A percentile compares a stretch with the other conserved stretches of the same genome.
Conservation (phyloP, 495 filamentous ascomycete species). For the Delitschia confertaspora region DNA sequence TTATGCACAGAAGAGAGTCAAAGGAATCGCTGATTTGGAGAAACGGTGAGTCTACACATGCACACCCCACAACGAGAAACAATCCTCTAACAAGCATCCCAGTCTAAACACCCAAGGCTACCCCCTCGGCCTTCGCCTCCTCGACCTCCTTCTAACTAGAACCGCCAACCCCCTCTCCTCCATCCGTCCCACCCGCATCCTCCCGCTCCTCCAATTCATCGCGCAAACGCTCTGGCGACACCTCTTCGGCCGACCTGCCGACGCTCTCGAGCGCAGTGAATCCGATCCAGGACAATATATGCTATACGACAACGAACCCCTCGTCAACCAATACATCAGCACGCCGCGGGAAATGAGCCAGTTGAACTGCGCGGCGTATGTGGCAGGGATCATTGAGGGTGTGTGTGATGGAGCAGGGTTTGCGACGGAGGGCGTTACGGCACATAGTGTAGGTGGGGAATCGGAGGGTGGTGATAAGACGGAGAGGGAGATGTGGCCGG, state of each 20-base stretch:
- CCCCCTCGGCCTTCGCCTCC: conserved; percentile 84
- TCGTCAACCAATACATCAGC: conserved; percentile 86
- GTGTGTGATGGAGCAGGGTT: conserved; percentile 89
- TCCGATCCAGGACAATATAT: conserved; percentile 89
- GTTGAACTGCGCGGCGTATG: conserved; percentile 92
- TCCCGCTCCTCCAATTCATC: conserved; percentile 89
- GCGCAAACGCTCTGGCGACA: conserved; percentile 82
- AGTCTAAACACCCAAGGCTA: conserved; percentile 94
- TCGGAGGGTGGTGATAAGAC: conserved; percentile 5
- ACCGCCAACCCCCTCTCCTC: conserved; percentile 52
- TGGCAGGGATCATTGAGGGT: conserved; percentile 92
- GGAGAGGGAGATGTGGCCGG: conserved; percentile 68
- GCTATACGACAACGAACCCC: conserved; percentile 93
- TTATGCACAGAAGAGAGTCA: conserved; percentile 85
- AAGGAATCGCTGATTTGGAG: conserved; percentile 86
- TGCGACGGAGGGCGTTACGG: conserved; percentile 70
- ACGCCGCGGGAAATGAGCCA: conserved; percentile 91
- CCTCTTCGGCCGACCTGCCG: conserved; percentile 82
- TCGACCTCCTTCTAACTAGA: conserved; percentile 87
- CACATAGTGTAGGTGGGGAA: conserved; percentile 61
- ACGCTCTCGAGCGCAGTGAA: conserved; percentile 80
- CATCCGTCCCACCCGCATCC: conserved; percentile 74
- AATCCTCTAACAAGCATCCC: conserved; percentile 3
- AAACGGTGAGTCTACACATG: conserved; percentile 51
- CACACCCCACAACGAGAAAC: neutral